Evolutionary conservation across 257 asterid species (phyloP).

Genomic region (Lantana camara): DNA sequence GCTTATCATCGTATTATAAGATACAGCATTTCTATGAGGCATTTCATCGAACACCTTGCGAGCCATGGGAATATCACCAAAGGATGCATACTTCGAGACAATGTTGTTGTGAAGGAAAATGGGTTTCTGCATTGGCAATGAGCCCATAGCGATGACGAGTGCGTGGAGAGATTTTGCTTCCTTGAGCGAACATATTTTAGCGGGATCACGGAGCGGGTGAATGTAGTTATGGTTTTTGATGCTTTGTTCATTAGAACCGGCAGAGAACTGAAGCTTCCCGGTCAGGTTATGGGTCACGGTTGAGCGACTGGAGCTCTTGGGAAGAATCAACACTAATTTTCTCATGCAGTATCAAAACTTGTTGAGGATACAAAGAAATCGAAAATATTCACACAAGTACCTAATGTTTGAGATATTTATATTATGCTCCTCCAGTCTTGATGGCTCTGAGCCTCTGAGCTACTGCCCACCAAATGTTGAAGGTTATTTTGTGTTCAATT

Average conservation of each 20-base stretch:
- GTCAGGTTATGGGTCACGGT: slow-evolving; percentile 6
- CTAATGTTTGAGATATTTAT: background rate
- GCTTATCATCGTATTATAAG: slow-evolving; percentile 69
- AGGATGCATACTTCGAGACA: slow-evolving; percentile 34
- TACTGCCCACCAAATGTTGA: too few relatives aligned
- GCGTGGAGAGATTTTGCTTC: slow-evolving; percentile 62
- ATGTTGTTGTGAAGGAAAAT: slow-evolving; percentile 57
- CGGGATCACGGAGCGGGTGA: slow-evolving; percentile 50
- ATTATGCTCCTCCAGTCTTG: too few relatives aligned
- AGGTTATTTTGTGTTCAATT: too few relatives aligned
- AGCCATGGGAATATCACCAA: slow-evolving; percentile 45
- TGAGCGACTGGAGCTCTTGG: slow-evolving; percentile 19
- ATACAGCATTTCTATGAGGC: slow-evolving; percentile 57
- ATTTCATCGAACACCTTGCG: slow-evolving; percentile 67
- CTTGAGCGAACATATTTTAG: slow-evolving; percentile 41
- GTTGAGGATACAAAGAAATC: background rate
- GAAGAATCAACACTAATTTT: slow-evolving; percentile 25
- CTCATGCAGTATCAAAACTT: slow-evolving; percentile 45
- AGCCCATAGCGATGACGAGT: slow-evolving; percentile 51
- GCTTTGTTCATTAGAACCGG: slow-evolving; percentile 36
- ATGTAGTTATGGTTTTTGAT: slow-evolving; percentile 38
- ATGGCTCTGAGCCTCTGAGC: too few relatives aligned
- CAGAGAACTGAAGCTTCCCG: slow-evolving; percentile 30
- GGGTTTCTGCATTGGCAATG: slow-evolving; percentile 45
- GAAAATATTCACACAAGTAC: background rate